phyloP scores from a whole-genome alignment of 495 filamentous ascomycete genomes.

The Lentithecium fluviatile region DNA sequence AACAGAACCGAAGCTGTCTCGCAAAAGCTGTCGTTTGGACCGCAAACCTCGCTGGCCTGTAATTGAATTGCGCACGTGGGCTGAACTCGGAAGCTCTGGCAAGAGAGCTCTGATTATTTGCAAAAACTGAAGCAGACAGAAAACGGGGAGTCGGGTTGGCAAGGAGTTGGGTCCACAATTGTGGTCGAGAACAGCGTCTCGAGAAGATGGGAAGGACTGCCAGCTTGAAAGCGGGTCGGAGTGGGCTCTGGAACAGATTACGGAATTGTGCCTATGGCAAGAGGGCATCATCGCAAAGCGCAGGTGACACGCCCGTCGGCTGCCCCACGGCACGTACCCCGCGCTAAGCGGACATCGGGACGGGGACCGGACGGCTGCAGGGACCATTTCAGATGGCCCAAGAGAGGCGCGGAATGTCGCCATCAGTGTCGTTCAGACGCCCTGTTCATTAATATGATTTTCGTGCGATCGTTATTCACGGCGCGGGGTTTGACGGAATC shows the following conservation, averaged over 20 bases:
- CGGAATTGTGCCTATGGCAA: not conserved
- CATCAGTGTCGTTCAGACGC: no score
- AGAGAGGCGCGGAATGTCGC: no score
- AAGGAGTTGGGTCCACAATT: constrained; percentile 12
- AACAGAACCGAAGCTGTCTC: constrained; percentile 17
- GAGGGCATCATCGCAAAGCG: not conserved
- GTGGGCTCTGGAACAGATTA: not conserved
- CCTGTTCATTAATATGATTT: no score
- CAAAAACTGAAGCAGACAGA: not conserved
- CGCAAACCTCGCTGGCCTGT: not conserved
- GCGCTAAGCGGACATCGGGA: constrained; percentile 1
- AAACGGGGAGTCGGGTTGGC: not conserved
- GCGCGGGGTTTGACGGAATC: no score
- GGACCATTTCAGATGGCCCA: no score
- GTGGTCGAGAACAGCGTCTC: constrained; percentile 30
- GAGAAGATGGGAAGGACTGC: constrained; percentile 8
- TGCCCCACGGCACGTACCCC: not conserved
- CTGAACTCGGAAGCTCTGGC: not conserved
- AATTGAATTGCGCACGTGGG: not conserved
- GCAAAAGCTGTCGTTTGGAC: not conserved
- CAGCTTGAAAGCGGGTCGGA: constrained; percentile 19
- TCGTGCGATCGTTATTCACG: no score
- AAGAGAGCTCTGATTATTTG: not conserved
- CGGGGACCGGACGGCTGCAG: no score
- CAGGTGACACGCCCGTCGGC: not conserved